Evolutionary conservation across 2,329 filamentous ascomycete genomes (phyloP).

Genomic region (Xylaria sp.): DNA sequence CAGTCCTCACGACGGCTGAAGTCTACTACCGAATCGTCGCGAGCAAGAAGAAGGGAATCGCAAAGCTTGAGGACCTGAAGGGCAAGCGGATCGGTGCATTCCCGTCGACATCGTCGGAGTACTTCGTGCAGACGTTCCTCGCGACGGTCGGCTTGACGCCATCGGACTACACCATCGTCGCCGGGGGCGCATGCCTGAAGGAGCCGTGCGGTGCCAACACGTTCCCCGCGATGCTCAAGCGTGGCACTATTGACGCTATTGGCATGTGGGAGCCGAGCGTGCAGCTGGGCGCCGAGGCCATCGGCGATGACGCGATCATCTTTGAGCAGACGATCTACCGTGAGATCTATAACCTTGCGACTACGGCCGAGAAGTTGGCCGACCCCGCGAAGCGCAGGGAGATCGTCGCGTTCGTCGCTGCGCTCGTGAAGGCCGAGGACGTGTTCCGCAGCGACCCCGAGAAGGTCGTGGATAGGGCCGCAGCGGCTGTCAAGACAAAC

Average conservation of each 20-base stretch:
- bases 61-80: slow-evolving; percentile 45
- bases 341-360: slow-evolving; percentile 52
- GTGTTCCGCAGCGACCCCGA: slow-evolving; percentile 47
- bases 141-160: slow-evolving; percentile 45
- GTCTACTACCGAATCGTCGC: slow-evolving; percentile 52
- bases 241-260: slow-evolving; percentile 48
- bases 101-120: slow-evolving; percentile 49
- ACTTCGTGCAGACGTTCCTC: slow-evolving; percentile 50
- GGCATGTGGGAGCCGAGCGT: slow-evolving; percentile 52
- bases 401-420: slow-evolving; percentile 49
- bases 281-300: slow-evolving; percentile 46
- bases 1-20: slow-evolving; percentile 50
- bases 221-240: slow-evolving; percentile 47
- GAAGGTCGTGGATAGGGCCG: slow-evolving; percentile 45
- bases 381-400: slow-evolving; percentile 45
- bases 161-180: slow-evolving; percentile 47
- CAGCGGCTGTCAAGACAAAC: slow-evolving; percentile 44
- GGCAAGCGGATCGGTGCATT: slow-evolving; percentile 51
- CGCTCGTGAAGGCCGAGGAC: slow-evolving; percentile 47
- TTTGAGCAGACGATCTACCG: slow-evolving; percentile 50
- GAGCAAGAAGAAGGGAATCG: slow-evolving; percentile 45
- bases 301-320: slow-evolving; percentile 46
- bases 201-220: slow-evolving; percentile 48
- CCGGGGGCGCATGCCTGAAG: slow-evolving; percentile 46
- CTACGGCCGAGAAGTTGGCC: slow-evolving; percentile 49